A percentile compares a stretch with the other conserved stretches of the same genome.
Evolutionary conservation across 2,329 filamentous ascomycete species (phyloP).

Genomic region (Trichoderma sp.): DNA sequence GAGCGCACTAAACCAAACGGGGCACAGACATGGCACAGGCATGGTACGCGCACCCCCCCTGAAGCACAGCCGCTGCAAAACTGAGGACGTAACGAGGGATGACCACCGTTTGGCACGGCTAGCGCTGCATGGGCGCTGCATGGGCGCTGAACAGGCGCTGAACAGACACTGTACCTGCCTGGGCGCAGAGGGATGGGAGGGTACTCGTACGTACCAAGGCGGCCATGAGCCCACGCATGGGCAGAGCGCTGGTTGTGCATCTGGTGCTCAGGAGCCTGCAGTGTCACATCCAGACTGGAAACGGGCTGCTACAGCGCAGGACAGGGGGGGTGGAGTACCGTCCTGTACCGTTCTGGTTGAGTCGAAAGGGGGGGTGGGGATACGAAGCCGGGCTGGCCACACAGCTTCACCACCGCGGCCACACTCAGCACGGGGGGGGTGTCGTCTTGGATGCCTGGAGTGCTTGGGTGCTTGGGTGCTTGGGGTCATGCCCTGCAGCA

Average conservation of each 20-base stretch:
- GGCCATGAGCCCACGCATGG: neutral
- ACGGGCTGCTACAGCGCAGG: neutral
- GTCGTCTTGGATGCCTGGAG: neutral
- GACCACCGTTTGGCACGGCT: slow-evolving; percentile 20
- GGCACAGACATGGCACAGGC: neutral
- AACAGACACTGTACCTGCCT: slow-evolving; percentile 30
- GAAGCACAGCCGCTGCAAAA: neutral
- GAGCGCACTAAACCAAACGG: neutral
- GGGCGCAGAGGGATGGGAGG: slow-evolving; percentile 30
- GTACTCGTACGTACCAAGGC: slow-evolving; percentile 23
- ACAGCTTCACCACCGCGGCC: neutral
- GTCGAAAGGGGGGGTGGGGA: neutral
- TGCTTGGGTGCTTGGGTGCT: too few relatives aligned
- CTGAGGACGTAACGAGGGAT: neutral
- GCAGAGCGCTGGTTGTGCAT: neutral
- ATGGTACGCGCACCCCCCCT: neutral
- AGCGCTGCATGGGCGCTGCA: slow-evolving; percentile 25
- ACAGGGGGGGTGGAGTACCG: neutral
- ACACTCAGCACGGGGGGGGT: neutral
- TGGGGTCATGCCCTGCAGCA: slow-evolving; percentile 30
- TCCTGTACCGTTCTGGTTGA: too few relatives aligned
- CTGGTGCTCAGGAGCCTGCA: slow-evolving; percentile 23
- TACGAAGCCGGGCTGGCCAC: too few relatives aligned
- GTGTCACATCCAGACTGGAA: slow-evolving; percentile 20
- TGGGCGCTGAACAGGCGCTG: slow-evolving; percentile 9